Conservation (phyloP, 2,329 filamentous ascomycete species). For the Atkinsonella hypoxylon region DNA sequence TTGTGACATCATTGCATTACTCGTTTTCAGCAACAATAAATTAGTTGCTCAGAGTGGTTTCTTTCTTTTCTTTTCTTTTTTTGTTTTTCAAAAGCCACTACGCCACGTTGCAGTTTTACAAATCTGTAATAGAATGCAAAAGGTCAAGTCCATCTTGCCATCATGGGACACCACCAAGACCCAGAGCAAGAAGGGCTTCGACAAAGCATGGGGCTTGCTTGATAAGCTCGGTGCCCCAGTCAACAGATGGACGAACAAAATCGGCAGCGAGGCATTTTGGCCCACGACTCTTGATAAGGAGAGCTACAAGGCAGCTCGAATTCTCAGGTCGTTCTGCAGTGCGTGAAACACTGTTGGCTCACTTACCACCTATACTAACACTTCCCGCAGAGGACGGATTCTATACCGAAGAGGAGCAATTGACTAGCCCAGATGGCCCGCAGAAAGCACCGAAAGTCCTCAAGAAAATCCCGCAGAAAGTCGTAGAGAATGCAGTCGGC, state of each 20-base stretch:
- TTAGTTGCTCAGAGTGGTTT: background rate
- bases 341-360: background rate
- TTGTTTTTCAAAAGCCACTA: background rate
- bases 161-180: constrained; percentile 44
- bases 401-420: constrained; percentile 27
- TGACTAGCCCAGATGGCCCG: constrained; percentile 18
- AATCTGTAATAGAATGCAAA: constrained; percentile 19
- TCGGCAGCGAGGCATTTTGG: constrained; percentile 75
- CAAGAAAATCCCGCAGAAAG: constrained; percentile 41
- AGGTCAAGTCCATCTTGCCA: constrained; percentile 20
- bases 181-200: constrained; percentile 53
- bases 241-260: constrained; percentile 67
- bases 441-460: constrained; percentile 33
- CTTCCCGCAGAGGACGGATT: constrained; percentile 37
- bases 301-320: constrained; percentile 77
- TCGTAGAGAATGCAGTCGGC: constrained; percentile 52
- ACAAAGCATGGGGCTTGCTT: constrained; percentile 51
- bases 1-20: background rate
- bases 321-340: constrained; percentile 65
- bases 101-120: background rate
- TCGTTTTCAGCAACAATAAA: background rate
- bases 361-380: background rate
- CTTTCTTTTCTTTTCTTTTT: no score
- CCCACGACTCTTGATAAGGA: constrained; percentile 78
- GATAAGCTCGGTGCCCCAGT: constrained; percentile 54